Conservation (phyloP, 2,329 filamentous ascomycete species). For the Clonostachys chloroleuca region DNA sequence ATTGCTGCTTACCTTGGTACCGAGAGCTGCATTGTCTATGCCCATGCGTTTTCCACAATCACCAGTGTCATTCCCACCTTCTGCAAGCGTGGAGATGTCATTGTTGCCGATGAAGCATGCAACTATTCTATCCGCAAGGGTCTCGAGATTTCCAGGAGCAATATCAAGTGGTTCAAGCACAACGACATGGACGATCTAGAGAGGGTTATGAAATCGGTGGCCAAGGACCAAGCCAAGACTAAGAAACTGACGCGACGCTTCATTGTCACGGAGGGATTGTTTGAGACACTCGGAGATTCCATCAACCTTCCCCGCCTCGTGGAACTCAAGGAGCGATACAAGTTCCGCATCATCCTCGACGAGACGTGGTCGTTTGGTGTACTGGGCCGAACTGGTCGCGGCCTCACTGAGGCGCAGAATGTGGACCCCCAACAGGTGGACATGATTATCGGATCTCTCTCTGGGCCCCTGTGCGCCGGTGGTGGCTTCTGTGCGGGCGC, state of each 20-base stretch:
- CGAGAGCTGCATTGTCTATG: constrained; percentile 88
- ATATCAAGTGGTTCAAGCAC: constrained; percentile 90
- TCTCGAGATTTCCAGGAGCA: constrained; percentile 87
- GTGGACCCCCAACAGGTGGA: constrained; percentile 91
- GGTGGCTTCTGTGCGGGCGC: constrained; percentile 94
- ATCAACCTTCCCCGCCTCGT: constrained; percentile 84
- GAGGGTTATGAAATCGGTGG: constrained; percentile 76
- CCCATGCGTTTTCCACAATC: constrained; percentile 93
- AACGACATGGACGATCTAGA: constrained; percentile 95
- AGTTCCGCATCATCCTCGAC: constrained; percentile 95
- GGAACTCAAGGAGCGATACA: constrained; percentile 92
- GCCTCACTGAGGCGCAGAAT: constrained; percentile 93
- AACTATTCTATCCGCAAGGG: constrained; percentile 95
- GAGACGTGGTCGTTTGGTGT: constrained; percentile 98
- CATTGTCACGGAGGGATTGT: constrained; percentile 92
- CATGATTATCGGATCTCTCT: constrained; percentile 93
- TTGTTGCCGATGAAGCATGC: constrained; percentile 88
- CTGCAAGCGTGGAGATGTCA: constrained; percentile 94
- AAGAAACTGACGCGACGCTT: constrained; percentile 90
- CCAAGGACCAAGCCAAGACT: constrained; percentile 77
- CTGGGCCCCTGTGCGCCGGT: constrained; percentile 84
- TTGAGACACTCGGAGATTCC: constrained; percentile 84
- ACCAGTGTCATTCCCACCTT: constrained; percentile 97
- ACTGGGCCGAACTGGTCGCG: constrained; percentile 83
- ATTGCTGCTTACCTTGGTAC: constrained; percentile 87